phyloP scores from a whole-genome alignment of 2,329 filamentous ascomycete genomes.

The Monilinia laxa region DNA sequence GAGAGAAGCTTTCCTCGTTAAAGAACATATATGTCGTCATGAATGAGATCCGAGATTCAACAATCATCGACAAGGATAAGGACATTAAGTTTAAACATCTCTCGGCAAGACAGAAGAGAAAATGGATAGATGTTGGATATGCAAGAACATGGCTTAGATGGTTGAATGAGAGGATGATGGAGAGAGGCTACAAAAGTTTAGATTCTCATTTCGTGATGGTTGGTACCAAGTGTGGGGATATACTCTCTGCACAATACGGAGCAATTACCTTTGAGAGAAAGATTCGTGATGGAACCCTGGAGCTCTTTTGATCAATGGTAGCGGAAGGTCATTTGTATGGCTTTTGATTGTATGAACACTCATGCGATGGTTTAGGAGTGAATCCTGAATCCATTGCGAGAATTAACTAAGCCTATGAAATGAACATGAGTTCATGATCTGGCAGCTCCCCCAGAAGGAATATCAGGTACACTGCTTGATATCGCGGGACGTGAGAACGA shows the following conservation, averaged over 20 bases:
- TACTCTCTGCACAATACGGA: conserved; percentile 2
- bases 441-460: neutral
- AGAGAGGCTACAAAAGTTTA: neutral
- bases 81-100: conserved; percentile 8
- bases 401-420: neutral
- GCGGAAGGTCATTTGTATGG: neutral
- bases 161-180: conserved; percentile 5
- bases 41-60: conserved; percentile 6
- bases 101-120: conserved; percentile 13
- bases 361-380: conserved; percentile 2
- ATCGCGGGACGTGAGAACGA: neutral
- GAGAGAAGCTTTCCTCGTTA: neutral
- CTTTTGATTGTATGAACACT: neutral
- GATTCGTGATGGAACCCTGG: conserved; percentile 16
- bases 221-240: conserved; percentile 3
- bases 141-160: conserved; percentile 10
- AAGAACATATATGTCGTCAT: conserved; percentile 17
- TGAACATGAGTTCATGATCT: neutral
- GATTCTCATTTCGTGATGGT: conserved; percentile 16
- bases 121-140: conserved; percentile 16
- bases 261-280: conserved; percentile 1
- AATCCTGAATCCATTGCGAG: neutral
- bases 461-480: conserved; percentile 1
- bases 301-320: conserved; percentile 9
- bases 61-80: neutral